Evolutionary conservation across 164 flowering plant species (phyloP), one percentile per base, ranked within the genome.

Genomic region (Houttuynia cordata): DNA sequence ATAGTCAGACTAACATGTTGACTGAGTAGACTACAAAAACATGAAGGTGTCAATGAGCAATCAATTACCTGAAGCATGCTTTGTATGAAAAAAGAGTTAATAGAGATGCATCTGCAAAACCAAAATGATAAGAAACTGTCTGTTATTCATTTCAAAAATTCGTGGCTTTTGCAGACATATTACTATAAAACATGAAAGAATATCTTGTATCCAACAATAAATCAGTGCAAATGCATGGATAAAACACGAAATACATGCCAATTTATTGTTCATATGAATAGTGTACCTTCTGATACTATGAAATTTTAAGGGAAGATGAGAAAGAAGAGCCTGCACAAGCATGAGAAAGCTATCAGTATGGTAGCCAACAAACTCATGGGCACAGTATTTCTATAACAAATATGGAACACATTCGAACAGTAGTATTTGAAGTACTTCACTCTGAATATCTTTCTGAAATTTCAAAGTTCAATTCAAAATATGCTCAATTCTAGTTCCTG

Each of bases 41-140:
- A 7, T 7, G 49, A 17, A 45, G 14, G 49, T 45, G 14, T 12
- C 17, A 3, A 14, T 3, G 49, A 45, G 49, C 2, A 45, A 10
- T 20, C 53, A 69, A 72, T 64, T 56, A 92, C 98, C 98, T 93
- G 87, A 70, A 93, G 96, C 98, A 89, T 87, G 71, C 72, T 79
- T 62, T 72, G 76, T 67, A 93, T 86, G 74, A 89, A 89, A 75
- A 60, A 74, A 3, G 90, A 79, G 75, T 93, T 89, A 17, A 63
- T 42, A 15, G 90, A 71, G 56, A 93, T 86, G 71, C 96, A 86
- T 88, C 98, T 92, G 91, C 81, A 80, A 54, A 18, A 23, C n/a
- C n/a, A 51, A 58, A 53, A 47, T n/a, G 12, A 22, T 50, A 37
- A 58, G 34, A 19, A 59, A 20, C 25, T 42, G 51, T 59, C 10